Conservation (phyloP, 176 grass and related monocot genomes). For the Canna indica region DNA sequence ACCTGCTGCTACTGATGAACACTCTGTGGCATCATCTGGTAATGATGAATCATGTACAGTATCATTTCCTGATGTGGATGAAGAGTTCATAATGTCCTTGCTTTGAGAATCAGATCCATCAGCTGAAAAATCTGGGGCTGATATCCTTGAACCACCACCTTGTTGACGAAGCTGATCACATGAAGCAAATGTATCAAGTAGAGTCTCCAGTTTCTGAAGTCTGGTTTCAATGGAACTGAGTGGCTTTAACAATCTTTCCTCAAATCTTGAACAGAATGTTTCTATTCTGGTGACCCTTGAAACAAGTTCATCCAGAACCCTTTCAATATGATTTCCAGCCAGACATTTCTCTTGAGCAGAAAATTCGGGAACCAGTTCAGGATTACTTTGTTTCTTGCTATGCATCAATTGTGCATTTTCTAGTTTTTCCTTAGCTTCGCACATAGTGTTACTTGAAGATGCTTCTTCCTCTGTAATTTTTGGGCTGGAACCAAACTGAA, state of each 20-base stretch:
- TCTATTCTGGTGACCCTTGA: slow-evolving; percentile 72
- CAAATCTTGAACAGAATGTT: slow-evolving; percentile 61
- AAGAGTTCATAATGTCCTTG: slow-evolving; percentile 17
- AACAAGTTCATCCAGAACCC: slow-evolving; percentile 59
- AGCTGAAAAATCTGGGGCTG: slow-evolving; percentile 20
- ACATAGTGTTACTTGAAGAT: slow-evolving; percentile 9
- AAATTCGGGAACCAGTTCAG: slow-evolving; percentile 16
- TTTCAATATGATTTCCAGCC: slow-evolving; percentile 38
- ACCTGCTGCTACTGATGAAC: slow-evolving; percentile 18
- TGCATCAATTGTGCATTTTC: slow-evolving; percentile 6
- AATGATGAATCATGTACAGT: slow-evolving; percentile 31
- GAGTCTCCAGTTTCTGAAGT: slow-evolving; percentile 47
- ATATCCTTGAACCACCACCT: slow-evolving; percentile 24
- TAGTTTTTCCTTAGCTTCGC: slow-evolving; percentile 25
- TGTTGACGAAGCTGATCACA: slow-evolving; percentile 29
- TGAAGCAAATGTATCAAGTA: slow-evolving; percentile 34
- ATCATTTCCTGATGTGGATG: slow-evolving; percentile 14
- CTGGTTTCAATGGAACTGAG: slow-evolving; percentile 51
- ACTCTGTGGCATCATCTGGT: slow-evolving; percentile 8
- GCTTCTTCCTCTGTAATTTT: neutral
- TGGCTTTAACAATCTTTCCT: slow-evolving; percentile 58
- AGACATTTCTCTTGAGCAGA: slow-evolving; percentile 17
- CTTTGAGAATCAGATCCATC: slow-evolving; percentile 23
- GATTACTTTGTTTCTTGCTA: slow-evolving; percentile 20
- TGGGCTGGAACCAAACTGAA: neutral